These are phyloP conservation scores for Nitzschia sp. DNA, from an alignment of 108 stramenopile species.

Conservation along the genomic window DNA sequence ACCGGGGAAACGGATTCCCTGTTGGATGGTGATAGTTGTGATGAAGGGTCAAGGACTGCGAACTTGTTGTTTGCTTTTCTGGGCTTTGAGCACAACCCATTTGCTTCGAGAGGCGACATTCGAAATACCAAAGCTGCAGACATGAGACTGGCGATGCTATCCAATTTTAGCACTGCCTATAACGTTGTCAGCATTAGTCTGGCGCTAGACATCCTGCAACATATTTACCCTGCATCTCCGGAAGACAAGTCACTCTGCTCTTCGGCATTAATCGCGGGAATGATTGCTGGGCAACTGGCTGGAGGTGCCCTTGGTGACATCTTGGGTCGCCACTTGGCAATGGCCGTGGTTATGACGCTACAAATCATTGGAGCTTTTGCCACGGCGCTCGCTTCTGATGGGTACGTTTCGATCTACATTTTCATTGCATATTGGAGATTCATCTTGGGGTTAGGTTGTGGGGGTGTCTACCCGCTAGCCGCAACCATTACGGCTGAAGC, in stretches of 20 bases:
- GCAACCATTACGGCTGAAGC: constrained; percentile 63
- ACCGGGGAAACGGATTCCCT: background rate
- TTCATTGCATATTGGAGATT: constrained; percentile 53
- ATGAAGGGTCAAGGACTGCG: too few species aligned
- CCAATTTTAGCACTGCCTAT: constrained; percentile 63
- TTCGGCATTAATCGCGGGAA: constrained; percentile 60
- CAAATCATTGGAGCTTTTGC: constrained; percentile 52
- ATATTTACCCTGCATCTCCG: constrained; percentile 18
- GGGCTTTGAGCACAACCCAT: constrained; percentile 24
- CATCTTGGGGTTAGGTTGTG: constrained; percentile 62
- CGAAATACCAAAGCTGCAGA: constrained; percentile 48
- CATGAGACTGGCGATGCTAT: constrained; percentile 54
- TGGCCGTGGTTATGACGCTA: constrained; percentile 50
- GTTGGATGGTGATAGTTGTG: too few species aligned
- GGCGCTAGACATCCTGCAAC: constrained; percentile 51
- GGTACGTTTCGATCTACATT: background rate
- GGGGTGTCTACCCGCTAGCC: constrained; percentile 74
- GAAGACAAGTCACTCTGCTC: constrained; percentile 46
- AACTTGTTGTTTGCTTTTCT: background rate
- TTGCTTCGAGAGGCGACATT: background rate
- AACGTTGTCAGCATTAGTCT: constrained; percentile 58
- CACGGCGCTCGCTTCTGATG: constrained; percentile 31
- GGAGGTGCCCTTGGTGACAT: constrained; percentile 61
- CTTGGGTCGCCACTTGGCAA: constrained; percentile 53
- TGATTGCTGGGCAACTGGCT: constrained; percentile 62